Evolutionary conservation across 2,329 filamentous ascomycete genomes (phyloP), one percentile per base, ranked within the genome.

Genomic region (Immersiporthe knoxdaviesiana): DNA sequence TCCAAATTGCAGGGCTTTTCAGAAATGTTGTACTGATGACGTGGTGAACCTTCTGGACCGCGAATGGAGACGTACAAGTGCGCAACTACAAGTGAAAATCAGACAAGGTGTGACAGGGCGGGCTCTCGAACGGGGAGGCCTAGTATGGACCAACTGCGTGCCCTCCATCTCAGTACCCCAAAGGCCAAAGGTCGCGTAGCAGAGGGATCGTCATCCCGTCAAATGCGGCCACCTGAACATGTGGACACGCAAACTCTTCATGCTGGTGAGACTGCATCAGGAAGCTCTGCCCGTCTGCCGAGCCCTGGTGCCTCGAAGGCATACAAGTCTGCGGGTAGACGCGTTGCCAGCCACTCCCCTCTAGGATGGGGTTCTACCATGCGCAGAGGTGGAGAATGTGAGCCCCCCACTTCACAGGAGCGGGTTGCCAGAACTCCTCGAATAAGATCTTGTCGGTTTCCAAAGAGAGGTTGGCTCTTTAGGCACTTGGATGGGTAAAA

Each of bases 161-260:
- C 24, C 18, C 18, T 37, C 32, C 32, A 59, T 37, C 30, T 21
- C 30, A 35, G 16, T n/a, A 59, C 18, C 56, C 56, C 32, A n/a
- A 59, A 37, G 18, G 6, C 56, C 32, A n/a, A 59, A 37, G 18
- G 6, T 60, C 27, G 39, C 47, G 30, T 52, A 50, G 56, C 18
- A 66, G 44, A 37, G 37, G n/a, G 32, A 39, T 52, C 24, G 32
- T 12, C 5, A 44, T 58, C 30, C 8, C 63, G 47, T 35, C 32
- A 11, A 21, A 39, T 44, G 3, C 47, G 56, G 56, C 44, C 39
- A 64, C 12, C 54, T 68, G 27, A 37, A 37, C 67, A 67, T 64
- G 69, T 71, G 63, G 69, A 60, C 69, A 65, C 52, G 56, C 66
- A 61, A 61, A 66, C 32, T 68, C 58, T 65, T 64, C 52, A 60